Evolutionary conservation across 768 basidiomycete species (phyloP), one percentile per base, ranked within the genome.

Genomic region (Terana coerulea): DNA sequence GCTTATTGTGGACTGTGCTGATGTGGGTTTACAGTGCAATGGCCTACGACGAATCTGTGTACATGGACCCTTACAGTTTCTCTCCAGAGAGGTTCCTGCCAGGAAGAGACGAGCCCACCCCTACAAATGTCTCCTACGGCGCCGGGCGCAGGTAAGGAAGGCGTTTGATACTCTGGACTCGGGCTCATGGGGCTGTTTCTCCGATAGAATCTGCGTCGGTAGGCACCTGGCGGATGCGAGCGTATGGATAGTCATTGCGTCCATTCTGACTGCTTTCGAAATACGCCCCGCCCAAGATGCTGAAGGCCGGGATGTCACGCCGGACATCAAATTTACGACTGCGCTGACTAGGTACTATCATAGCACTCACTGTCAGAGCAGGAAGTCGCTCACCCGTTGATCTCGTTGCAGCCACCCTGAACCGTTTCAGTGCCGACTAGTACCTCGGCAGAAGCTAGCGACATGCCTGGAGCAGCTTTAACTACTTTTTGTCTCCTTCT

Each of bases 41-140:
- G 40, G 47, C 48, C 3, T 29, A 14, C n/a, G 63, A 77, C 37
- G 69, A 71, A 37, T 42, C 50, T 11, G 59, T 57, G 17, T 73
- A 71, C 49, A 61, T 61, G 4, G 51, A 67, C 2, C 64, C 71
- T 3, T 39, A 56, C 0, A 24, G 14, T 8, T 74, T 72, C 58
- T 55, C 11, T 33, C 49, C 43, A 19, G 52, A 47, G 39, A n/a
- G 56, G 15, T 55, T 48, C 19, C 45, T 52, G 19, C 28, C 45
- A 6, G 31, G 29, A 5, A 46, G 26, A 12, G 14, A 25, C 26
- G 54, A 52, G 33, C 28, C 39, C 5, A 10, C 28, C n/a, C 47
- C 54, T 12, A 30, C 12, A 3, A 28, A 29, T 22, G 26, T 43
- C 14, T 24, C 30, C 14, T 59, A 49, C 29, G 57, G 57, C 24